Base-by-base conservation (phyloP, 805 yeast genomes). In the Saturnispora galanensis region DNA sequence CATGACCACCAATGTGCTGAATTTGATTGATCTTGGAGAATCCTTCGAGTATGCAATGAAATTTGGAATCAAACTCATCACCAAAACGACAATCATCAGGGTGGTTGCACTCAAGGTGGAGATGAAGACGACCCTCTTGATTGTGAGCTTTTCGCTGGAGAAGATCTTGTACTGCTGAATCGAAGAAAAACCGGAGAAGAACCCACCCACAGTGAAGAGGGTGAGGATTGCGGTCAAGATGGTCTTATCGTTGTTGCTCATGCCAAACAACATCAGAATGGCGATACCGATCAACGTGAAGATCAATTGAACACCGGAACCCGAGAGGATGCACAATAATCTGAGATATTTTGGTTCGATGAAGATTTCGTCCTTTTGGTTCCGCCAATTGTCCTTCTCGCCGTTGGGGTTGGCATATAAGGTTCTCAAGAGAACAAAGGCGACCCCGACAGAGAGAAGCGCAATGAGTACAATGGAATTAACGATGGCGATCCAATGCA, bases 401-500 rank as follows among this genome's bases (percentile, higher is more conserved):
- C 36, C 29, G 10, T 32, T n/a, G 11, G 35, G 63, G 52, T 79
- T 81, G 29, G 73, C 64, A 48, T 61, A 70, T 46, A 83, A 65
- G 2, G 81, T 71, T 48, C 77, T 66, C 35, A 80, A 51, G 45
- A 84, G 69, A 2, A 84, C 78, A 17, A 77, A 69, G 11, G 79
- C 87, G 12, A 81, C 89, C 29, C 81, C 63, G 12, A 80, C 65
- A 0, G 90, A 71, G 4, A 83, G 65, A 26, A 84, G 66, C 3
- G 75, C 60, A 4, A 80, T 77, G 39, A 86, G 69, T 2, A 82
- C 81, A 11, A 82, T 55, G 0, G 94, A 80, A 57, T 85, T 84
- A 31, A 82, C 68, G 46, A 86, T 62, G 1, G 94, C 79, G 31
- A 86, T 60, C 90, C 93, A 84, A 57, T 84, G 95, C 48, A 84